Evolutionary conservation across 768 basidiomycete species (phyloP), one percentile per base, ranked within the genome.

Genomic region (Pleurotus sapidus): DNA sequence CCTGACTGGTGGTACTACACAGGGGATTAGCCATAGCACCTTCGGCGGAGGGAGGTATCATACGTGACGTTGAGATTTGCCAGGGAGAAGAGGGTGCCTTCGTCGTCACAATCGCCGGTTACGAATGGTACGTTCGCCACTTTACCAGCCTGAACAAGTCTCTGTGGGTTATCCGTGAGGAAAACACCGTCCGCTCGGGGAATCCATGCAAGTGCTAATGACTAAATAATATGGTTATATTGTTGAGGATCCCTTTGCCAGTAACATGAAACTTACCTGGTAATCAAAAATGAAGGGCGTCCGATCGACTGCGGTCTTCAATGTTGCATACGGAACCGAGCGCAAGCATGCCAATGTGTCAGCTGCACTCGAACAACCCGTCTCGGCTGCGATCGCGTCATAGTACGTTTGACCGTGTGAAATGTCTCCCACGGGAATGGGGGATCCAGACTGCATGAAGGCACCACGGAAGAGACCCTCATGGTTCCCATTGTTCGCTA

Each of bases 101-200:
- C 77, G 53, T 77, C 77, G 46, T 76, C 73, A 45, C 66, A 68
- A 45, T 74, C 67, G 15, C 69, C 70, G 1, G 62, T 61, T 18
- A 63, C 45, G 24, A 61, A 59, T 7, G 62, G 62, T 0, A 63
- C 25, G 1, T 61, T 51, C 5, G 62, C 55, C 6, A 62, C 61
- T 38, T 66, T 70, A 0, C 78, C 78, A 40, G 75, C 61, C 38
- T 70, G 66, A 0, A 83, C 74, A 4, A 82, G 71, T 3, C 65
- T 60, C 60, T 76, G 73, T 4, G 80, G 75, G 55, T 69, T 66
- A 49, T 77, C 77, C 5, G 72, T 68, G 8, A 85, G 60, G 66
- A 84, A 79, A 0, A 70, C 67, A 1, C 80, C 82, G 59, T 85
- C 83, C 4, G 76, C 74, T 15, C 78, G 74, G n/a, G 82, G 82